Conservation (phyloP, 768 basidiomycete species). For the Cubamyces sp. region DNA sequence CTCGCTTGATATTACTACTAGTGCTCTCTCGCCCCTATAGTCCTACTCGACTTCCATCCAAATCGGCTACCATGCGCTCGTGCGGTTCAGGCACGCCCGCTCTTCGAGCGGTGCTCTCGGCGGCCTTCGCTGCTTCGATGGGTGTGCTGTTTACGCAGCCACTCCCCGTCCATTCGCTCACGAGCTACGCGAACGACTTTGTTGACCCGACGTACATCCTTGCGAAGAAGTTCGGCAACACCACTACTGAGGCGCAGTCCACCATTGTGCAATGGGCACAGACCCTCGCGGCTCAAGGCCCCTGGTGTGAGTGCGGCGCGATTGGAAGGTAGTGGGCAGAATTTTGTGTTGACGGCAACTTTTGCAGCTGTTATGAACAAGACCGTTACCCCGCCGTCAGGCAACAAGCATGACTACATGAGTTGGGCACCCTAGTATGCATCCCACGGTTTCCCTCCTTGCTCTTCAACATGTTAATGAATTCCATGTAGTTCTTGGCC, state of each 20-base stretch:
- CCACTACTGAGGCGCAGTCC: constrained; percentile 49
- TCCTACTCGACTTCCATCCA: not conserved
- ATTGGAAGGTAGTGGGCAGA: not conserved
- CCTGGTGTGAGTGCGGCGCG: constrained; percentile 52
- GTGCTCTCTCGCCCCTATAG: not conserved
- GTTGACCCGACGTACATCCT: constrained; percentile 55
- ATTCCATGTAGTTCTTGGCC: constrained; percentile 57
- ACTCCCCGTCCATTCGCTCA: constrained; percentile 34
- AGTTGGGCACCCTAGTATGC: constrained; percentile 73
- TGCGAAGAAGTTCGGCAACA: constrained; percentile 43
- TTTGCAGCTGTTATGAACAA: constrained; percentile 53
- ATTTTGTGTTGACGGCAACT: not conserved
- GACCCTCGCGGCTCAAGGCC: constrained; percentile 45
- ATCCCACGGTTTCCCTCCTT: not conserved
- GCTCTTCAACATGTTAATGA: not conserved
- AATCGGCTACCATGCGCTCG: constrained; percentile 2
- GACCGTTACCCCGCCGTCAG: constrained; percentile 50
- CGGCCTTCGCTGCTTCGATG: constrained; percentile 10
- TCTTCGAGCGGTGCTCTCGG: constrained; percentile 5
- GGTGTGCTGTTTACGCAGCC: constrained; percentile 11
- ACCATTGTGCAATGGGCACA: constrained; percentile 54
- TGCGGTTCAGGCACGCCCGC: not conserved
- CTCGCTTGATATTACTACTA: not conserved
- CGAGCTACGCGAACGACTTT: constrained; percentile 58
- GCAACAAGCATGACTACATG: constrained; percentile 65